Base-by-base conservation (phyloP, 2,329 filamentous ascomycete genomes). In the Ophiostoma quercus region DNA sequence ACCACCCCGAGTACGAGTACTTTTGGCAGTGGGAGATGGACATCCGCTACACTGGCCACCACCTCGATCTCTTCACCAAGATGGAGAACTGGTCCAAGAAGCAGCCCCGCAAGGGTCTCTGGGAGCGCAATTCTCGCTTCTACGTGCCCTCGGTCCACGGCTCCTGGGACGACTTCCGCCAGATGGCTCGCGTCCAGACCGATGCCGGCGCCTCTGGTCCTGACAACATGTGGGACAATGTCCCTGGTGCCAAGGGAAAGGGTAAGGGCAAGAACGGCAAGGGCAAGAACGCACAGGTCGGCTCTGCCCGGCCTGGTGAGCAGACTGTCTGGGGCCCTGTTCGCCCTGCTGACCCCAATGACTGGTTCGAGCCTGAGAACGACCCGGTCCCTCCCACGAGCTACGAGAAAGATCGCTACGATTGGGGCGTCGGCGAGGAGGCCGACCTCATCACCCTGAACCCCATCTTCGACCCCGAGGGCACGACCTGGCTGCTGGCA, bases 11-110 rank as follows among this genome's bases (percentile, higher is more conserved):
- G 78, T 97, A 94, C 76, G 92, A 96, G 66, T 92, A 88, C 80
- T 92, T 93, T 79, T 97, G 93, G 93, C 92, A 96, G 74, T 96
- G 93, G 92, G 93, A 97, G 79, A 94, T 96, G 89, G 93, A 97
- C 76, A 88, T 94, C 63, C 89, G 92, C 39, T 96, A 96, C 78
- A 95, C 91, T 0, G 92, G 93, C 47, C 92, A 97, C 79, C 94
- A 91, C 81, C 93, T 90, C 74, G 87, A 92, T 72, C 79, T 92
- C 25, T 85, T 94, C 75, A 85, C 87, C 74, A 90, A 90, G 76
- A 81, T 92, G 51, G 84, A 87, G 75, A 80, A 82, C 63, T 95
- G 90, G 90, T 85, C 90, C 19, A 86, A 84, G 73, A 80, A 85
- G 66, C 92, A 95, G 79, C 91, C 92, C 1, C 84, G 92, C 14